phyloP scores from a whole-genome alignment of 371 early-diverging fungal genomes.

The Mortierella sp. region DNA sequence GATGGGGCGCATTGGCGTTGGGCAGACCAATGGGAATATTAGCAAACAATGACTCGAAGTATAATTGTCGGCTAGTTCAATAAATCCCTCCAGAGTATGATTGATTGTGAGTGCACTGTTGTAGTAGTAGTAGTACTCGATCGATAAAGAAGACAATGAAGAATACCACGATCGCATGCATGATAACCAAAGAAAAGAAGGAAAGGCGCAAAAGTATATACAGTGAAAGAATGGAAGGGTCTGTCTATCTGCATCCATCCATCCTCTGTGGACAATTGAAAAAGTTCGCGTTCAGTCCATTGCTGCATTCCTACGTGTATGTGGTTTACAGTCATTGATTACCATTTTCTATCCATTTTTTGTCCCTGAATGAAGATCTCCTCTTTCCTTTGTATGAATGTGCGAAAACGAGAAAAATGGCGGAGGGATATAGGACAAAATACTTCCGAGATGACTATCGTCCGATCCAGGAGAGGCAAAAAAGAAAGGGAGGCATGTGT shows the following conservation, averaged over 20 bases:
- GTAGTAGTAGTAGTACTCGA: not conserved
- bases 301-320: not conserved
- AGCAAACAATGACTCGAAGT: not conserved
- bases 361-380: not conserved
- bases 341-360: not conserved
- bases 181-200: not conserved
- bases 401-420: not conserved
- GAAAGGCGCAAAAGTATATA: not conserved
- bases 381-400: not conserved
- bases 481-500: too few species aligned
- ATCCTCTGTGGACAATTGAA: not conserved
- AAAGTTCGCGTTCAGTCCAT: not conserved
- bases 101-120: not conserved
- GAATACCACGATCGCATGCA: not conserved
- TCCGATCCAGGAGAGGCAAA: not conserved
- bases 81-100: not conserved
- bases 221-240: not conserved
- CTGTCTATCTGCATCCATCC: too few species aligned
- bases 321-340: not conserved
- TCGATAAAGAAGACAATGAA: not conserved
- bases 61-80: not conserved
- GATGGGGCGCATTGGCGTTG: not conserved
- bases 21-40: not conserved
- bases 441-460: not conserved
- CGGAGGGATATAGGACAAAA: not conserved